A percentile compares a stretch with the other conserved stretches of the same genome.
phyloP scores from a whole-genome alignment of 306 rosid genomes.

The Vicia villosa region DNA sequence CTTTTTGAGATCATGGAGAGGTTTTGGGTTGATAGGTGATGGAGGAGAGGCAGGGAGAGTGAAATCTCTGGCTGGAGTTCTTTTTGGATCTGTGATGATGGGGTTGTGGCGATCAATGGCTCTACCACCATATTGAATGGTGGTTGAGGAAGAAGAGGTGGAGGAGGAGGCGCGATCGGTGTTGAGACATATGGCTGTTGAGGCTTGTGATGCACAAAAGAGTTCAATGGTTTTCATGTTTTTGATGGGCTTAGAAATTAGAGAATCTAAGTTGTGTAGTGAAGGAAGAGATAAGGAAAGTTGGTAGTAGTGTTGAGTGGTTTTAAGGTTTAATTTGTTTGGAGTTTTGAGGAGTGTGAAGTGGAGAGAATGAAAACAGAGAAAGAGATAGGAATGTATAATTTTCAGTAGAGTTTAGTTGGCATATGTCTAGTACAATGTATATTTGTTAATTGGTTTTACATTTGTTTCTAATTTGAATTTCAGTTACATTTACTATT shows the following conservation, averaged over 20 bases:
- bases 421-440: no score
- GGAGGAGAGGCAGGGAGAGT: constrained; percentile 39
- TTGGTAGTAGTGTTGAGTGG: constrained; percentile 23
- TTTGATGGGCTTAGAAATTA: constrained; percentile 32
- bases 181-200: constrained; percentile 75
- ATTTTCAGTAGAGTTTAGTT: no score
- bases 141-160: constrained; percentile 48
- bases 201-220: constrained; percentile 80
- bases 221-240: constrained; percentile 71
- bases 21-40: constrained; percentile 44
- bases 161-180: constrained; percentile 65
- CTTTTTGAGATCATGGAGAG: constrained; percentile 43
- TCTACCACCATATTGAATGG: constrained; percentile 72
- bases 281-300: constrained; percentile 37
- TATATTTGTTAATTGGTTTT: no score
- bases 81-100: constrained; percentile 70
- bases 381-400: constrained; percentile 16
- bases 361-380: constrained; percentile 14
- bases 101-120: constrained; percentile 94
- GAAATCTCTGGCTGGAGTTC: constrained; percentile 42
- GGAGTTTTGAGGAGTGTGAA: constrained; percentile 15
- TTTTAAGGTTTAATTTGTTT: constrained; percentile 45
- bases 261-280: constrained; percentile 44
- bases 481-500: no score
- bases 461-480: no score